Base-by-base conservation (phyloP, 805 yeast species). In the Metschnikowia corniflorae region DNA sequence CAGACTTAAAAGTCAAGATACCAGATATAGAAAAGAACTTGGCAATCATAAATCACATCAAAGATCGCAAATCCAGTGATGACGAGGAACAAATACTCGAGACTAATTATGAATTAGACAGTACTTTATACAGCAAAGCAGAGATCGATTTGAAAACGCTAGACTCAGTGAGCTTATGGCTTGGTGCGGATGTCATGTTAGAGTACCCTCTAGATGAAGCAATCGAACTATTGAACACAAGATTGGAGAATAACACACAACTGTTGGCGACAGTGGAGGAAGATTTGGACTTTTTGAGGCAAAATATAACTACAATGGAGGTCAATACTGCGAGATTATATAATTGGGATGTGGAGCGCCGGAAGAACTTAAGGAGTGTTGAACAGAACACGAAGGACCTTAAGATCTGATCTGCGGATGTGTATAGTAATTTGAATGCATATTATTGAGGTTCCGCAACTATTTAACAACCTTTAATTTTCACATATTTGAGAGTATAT, bases 141-240 rank as follows among this genome's bases (percentile, higher is more conserved):
- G 71, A 70, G 24, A 70, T 93, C 21, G 77, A 77, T 26, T 68
- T 77, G 5, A 71, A 79, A 23, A 75, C 73, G 19, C 56, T 73
- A 34, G 60, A 74, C 17, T 58, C 65, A 2, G 97, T 93, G 2
- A 79, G 79, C 46, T 68, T 93, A 31, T 93, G 98, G 98, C 71
- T 93, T n/a, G 98, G 98, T 8, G 98, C 98, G 0, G 95, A 88
- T 50, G 89, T 91, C 7, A 91, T 93, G 97, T 70, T 93, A 54
- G 97, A 93, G 57, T 93, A 91, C 54, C 89, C 96, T 10, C 66
- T 87, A 17, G 84, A 75, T 25, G 98, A 93, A 58, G 98, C 98
- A 2, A 73, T 80, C 31, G 80, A 70, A 23, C 69, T 93, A 49
- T 65, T 93, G 38, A 54, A 67, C 9, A 70, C 71, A 25, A 78